phyloP scores from a whole-genome alignment of 108 stramenopile species.

The Schizochytrium sp. region DNA sequence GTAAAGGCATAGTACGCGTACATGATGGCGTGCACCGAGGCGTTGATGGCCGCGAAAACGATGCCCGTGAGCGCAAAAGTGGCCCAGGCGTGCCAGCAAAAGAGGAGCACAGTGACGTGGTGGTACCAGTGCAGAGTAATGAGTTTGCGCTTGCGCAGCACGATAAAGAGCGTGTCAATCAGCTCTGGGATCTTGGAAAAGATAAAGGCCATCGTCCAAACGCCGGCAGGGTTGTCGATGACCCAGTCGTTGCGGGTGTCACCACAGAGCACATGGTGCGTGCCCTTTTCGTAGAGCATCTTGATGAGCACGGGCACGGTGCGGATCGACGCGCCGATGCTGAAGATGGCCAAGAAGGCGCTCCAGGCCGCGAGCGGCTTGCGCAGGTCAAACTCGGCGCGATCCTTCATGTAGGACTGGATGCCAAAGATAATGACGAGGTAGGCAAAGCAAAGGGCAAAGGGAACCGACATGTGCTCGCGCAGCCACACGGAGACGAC shows the following conservation, averaged over 20 bases:
- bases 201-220: constrained; percentile 87
- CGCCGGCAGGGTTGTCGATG: constrained; percentile 41
- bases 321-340: not conserved
- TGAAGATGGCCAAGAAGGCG: not conserved
- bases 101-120: constrained; percentile 88
- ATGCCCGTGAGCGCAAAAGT: constrained; percentile 71
- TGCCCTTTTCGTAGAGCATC: not conserved
- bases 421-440: constrained; percentile 8
- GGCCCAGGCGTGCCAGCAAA: constrained; percentile 93
- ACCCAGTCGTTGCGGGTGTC: constrained; percentile 16
- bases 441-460: not conserved
- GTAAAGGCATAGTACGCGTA: constrained; percentile 95
- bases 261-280: not conserved
- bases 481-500: constrained; percentile 12
- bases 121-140: constrained; percentile 98
- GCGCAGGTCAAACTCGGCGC: not conserved
- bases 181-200: constrained; percentile 82
- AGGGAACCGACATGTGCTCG: not conserved
- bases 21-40: constrained; percentile 94
- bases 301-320: constrained; percentile 8
- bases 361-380: not conserved
- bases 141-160: constrained; percentile 83
- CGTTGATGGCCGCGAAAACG: constrained; percentile 96
- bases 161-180: constrained; percentile 91
- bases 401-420: not conserved